phyloP scores from a whole-genome alignment of 306 rosid species.

The Cicer judaicum region DNA sequence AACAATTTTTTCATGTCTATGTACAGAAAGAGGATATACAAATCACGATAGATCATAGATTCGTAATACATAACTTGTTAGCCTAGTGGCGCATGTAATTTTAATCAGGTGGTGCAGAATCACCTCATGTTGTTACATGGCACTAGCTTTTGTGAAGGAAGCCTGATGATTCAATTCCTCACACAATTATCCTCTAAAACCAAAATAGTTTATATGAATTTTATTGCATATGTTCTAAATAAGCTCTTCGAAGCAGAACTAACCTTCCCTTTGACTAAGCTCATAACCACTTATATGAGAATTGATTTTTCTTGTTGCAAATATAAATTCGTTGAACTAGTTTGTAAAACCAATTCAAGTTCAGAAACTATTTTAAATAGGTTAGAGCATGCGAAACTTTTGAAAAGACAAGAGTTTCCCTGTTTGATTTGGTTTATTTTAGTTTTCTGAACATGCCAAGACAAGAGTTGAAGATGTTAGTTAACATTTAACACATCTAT shows the following conservation, averaged over 20 bases:
- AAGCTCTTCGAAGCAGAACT: too few species aligned
- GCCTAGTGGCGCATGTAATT: not conserved
- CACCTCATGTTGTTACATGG: too few species aligned
- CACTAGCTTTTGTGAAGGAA: too few species aligned
- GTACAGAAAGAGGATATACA: not conserved
- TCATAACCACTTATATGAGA: too few species aligned
- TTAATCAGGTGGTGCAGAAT: not conserved
- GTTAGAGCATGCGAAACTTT: not conserved
- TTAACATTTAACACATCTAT: not conserved
- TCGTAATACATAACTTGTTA: too few species aligned
- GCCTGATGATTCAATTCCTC: too few species aligned
- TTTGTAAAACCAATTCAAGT: not conserved
- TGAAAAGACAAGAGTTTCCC: not conserved
- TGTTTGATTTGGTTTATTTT: not conserved
- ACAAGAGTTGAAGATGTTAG: not conserved
- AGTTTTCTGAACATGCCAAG: not conserved
- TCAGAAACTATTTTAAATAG: not conserved
- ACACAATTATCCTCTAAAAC: too few species aligned
- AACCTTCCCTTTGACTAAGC: too few species aligned
- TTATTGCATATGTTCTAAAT: too few species aligned
- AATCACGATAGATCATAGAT: not conserved
- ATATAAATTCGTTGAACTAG: not conserved
- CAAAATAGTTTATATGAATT: too few species aligned
- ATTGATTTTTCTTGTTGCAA: too few species aligned
- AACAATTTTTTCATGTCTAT: not conserved